phyloP scores from a whole-genome alignment of 2,329 filamentous ascomycete genomes.

The Pseudodiploospora longispora region DNA sequence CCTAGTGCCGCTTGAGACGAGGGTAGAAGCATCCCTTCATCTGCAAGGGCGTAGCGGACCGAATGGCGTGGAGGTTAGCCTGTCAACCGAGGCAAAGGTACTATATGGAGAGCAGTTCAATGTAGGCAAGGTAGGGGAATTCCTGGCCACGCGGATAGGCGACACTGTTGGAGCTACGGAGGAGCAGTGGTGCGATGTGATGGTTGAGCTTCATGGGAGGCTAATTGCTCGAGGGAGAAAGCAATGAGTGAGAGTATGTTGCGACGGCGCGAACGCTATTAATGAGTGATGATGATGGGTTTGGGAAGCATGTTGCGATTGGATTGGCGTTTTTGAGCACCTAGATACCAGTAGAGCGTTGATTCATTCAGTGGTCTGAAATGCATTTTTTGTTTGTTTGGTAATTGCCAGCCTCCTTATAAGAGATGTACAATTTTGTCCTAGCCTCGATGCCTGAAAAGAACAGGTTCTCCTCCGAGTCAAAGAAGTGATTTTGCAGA shows the following conservation, averaged over 20 bases:
- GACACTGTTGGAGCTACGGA: conserved; percentile 25
- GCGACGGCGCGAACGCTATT: neutral
- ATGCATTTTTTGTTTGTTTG: no score
- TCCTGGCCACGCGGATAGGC: conserved; percentile 49
- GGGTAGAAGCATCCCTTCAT: conserved; percentile 55
- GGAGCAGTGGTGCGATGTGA: conserved; percentile 44
- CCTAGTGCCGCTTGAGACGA: conserved; percentile 57
- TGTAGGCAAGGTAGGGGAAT: conserved; percentile 65
- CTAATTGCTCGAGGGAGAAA: conserved; percentile 49
- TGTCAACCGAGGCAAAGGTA: conserved; percentile 50
- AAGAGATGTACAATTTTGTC: no score
- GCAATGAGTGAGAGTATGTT: conserved; percentile 16
- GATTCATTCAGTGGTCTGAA: no score
- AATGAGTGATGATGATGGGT: conserved; percentile 22
- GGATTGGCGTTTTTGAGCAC: conserved; percentile 9
- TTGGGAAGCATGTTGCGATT: conserved; percentile 8
- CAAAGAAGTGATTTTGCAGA: no score
- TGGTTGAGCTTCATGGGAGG: conserved; percentile 47
- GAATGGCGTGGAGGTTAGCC: conserved; percentile 45
- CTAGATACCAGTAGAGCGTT: conserved; percentile 3
- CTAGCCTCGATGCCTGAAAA: no score
- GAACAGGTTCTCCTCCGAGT: no score
- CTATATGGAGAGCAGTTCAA: conserved; percentile 76
- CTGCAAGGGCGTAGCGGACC: conserved; percentile 39
- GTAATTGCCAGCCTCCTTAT: no score